Evolutionary conservation across 148 eudicot genomes (phyloP), one percentile per base, ranked within the genome.

Genomic region (Cornus florida): DNA sequence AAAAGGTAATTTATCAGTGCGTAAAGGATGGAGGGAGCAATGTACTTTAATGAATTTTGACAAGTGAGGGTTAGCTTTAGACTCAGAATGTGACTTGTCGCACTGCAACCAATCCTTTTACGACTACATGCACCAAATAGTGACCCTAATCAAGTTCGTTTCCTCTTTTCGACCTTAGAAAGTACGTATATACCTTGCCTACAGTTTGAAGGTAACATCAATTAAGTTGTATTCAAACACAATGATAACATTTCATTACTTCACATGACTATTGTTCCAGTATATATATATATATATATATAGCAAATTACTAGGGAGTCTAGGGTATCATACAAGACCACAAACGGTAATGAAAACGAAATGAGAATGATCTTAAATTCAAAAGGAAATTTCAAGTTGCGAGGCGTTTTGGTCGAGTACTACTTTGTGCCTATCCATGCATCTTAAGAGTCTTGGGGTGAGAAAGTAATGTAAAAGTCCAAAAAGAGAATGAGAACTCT

Each of bases 381-480:
- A 53, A 53, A 53, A 53, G 12, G 59, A 53, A 53, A 53, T 19
- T 14, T 14, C 59, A 53, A 53, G 59, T 16, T 53, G 59, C 19
- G 17, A 16, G 59, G 59, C 19, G 3, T 1, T 53, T 53, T 53
- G 59, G 59, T 53, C 59, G 19, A 11, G 14, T 53, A 1, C 59
- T 53, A 1, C 59, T 53, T 12, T 53, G 59, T 53, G 59, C 19
- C 59, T 16, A 53, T 53, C 59, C 59, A 53, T 2, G 17, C 59
- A 53, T 19, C 59, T 53, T 12, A 12, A 12, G 59, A 53, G 59
- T 53, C 11, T 53, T 53, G 7, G 16, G 12, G 4, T 53, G 17
- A 53, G 59, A 53, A 57, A 46, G 78, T 31, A 67, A 67, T 76
- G 8, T 17, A 67, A 76, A 56, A 53, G 75, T 24, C 41, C 78